These are phyloP conservation scores for Camellia japonica DNA, from an alignment of 148 eudicot species.

Conservation along the genomic window DNA sequence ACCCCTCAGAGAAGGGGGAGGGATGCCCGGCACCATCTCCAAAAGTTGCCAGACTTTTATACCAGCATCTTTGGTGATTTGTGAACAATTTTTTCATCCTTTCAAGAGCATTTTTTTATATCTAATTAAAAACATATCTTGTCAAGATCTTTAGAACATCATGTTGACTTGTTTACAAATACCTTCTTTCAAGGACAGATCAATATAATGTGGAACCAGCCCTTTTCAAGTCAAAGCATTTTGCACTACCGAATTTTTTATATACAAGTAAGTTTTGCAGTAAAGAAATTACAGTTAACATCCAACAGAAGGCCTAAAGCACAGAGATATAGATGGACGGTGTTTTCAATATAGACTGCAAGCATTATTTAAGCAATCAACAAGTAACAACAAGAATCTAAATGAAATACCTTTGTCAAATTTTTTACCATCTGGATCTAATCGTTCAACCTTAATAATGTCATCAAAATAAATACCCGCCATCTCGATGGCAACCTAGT, in stretches of 20 bases:
- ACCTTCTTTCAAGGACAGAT: not conserved
- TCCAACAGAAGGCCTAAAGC: not conserved
- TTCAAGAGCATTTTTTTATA: not conserved
- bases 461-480: constrained; percentile 39
- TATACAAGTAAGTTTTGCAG: not conserved
- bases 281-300: not conserved
- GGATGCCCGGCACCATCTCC: too few species aligned
- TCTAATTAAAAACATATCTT: not conserved
- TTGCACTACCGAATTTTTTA: not conserved
- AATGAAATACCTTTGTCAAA: constrained; percentile 48
- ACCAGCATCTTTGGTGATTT: not conserved
- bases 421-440: constrained; percentile 34
- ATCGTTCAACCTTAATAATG: constrained; percentile 27
- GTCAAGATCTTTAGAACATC: not conserved
- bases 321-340: not conserved
- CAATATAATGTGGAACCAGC: not conserved
- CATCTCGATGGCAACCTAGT: constrained; percentile 25
- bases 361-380: not conserved
- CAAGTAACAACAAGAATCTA: not conserved
- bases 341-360: not conserved
- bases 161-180: not conserved
- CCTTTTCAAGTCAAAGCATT: not conserved
- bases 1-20: not conserved
- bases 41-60: too few species aligned
- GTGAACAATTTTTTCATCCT: too few species aligned